Evolutionary conservation across 345 rosid genomes (phyloP), one percentile per base, ranked within the genome.

Genomic region (Moringa oleifera): DNA sequence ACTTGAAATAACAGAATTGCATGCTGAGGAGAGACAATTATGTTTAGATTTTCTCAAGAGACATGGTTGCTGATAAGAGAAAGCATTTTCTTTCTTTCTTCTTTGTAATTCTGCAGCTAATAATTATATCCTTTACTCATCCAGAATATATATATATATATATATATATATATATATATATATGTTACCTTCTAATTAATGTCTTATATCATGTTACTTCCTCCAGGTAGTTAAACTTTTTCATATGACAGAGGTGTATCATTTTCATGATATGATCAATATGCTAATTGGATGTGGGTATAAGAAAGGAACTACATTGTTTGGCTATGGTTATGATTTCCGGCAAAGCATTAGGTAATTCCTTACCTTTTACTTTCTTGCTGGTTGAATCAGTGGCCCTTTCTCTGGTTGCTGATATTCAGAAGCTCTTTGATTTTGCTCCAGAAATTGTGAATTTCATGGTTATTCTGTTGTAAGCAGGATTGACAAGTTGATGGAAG

Each of bases 321-420:
- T 86, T 62, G 96, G 96, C 66, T 84, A 83, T 69, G 97, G 96
- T 68, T 88, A 88, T 77, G 97, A 91, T 81, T 88, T 88, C 75
- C 84, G 91, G 62, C 96, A 91, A 81, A 91, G 96, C 80, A 91
- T 84, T 68, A 86, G 96, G 95, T 88, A 57, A 59, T 24, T 66
- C 50, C 57, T 36, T 17, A 25, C 12, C 63, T 55, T 21, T 24
- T 23, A 2, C 13, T 23, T 18, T 9, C 11, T 59, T 45, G 20
- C 20, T 59, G 51, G 16, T 37, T 66, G 10, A n/a, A 36, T 31
- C 36, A 51, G 13, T 55, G 11, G 53, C 20, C 59, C 9, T 45
- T 20, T 21, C 25, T 22, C 10, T 55, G 25, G 15, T 18, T 28
- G 15, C 53, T 59, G 36, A 12, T 57, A 12, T 3, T 45, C n/a